A percentile compares a stretch with the other conserved stretches of the same genome.
Conservation (phyloP, 2,329 filamentous ascomycete species). For the Verticillium nubilum region DNA sequence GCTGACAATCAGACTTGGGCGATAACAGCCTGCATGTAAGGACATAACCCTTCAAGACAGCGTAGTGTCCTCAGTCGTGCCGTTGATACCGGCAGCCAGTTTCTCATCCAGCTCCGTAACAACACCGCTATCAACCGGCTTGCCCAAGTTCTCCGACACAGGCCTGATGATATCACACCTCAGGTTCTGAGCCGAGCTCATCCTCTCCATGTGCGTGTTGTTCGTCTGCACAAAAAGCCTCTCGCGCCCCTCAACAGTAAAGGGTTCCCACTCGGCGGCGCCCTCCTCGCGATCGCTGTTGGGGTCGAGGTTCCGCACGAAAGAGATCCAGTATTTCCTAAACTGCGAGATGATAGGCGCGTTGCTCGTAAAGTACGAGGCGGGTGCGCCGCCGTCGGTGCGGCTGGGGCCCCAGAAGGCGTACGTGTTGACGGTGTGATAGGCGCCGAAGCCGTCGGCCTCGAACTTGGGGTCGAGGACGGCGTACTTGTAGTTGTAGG, state of each 20-base stretch:
- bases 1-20: no score
- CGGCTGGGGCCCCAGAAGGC: constrained; percentile 64
- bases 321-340: constrained; percentile 70
- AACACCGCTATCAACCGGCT: constrained; percentile 6
- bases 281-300: constrained; percentile 44
- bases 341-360: constrained; percentile 52
- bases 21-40: background rate
- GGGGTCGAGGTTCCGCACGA: constrained; percentile 61
- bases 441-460: constrained; percentile 53
- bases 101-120: constrained; percentile 8
- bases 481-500: constrained; percentile 67
- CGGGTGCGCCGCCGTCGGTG: constrained; percentile 39
- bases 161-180: constrained; percentile 9
- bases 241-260: constrained; percentile 21
- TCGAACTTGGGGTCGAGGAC: constrained; percentile 54
- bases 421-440: constrained; percentile 60
- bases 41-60: background rate
- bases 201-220: constrained; percentile 35
- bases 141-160: constrained; percentile 7
- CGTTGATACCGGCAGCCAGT: constrained; percentile 8
- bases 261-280: constrained; percentile 47
- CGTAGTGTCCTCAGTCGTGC: constrained; percentile 7
- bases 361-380: constrained; percentile 53
- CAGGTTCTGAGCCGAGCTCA: constrained; percentile 9
- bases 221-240: constrained; percentile 38